These are phyloP conservation scores for Lachnellula suecica DNA, from an alignment of 2,329 filamentous ascomycete genomes.

Conservation along the genomic window DNA sequence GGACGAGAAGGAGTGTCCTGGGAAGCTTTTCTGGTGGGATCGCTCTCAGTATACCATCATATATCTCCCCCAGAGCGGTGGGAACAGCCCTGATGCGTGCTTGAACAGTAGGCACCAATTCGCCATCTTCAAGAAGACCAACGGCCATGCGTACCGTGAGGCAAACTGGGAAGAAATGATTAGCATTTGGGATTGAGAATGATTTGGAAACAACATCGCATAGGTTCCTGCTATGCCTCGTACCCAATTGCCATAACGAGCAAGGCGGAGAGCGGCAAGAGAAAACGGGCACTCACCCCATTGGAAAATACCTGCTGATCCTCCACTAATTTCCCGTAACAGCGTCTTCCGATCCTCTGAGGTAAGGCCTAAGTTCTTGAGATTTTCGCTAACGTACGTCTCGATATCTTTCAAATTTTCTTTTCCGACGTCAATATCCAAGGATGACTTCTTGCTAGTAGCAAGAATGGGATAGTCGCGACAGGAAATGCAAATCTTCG, in stretches of 20 bases:
- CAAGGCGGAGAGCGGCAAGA: too few species aligned
- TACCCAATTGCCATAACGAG: too few species aligned
- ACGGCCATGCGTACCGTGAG: not conserved
- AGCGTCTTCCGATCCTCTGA: too few species aligned
- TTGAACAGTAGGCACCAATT: not conserved
- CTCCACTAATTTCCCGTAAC: not conserved
- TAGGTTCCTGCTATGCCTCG: too few species aligned
- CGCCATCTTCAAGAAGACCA: not conserved
- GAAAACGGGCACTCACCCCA: too few species aligned
- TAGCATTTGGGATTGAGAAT: too few species aligned
- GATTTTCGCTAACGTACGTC: not conserved
- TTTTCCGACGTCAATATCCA: too few species aligned
- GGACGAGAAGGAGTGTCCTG: not conserved
- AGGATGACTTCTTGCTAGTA: too few species aligned
- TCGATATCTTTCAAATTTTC: too few species aligned
- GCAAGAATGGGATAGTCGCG: too few species aligned
- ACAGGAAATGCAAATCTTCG: too few species aligned
- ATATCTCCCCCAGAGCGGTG: not conserved
- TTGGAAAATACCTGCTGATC: not conserved
- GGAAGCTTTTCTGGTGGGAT: not conserved
- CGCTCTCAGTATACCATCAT: not conserved
- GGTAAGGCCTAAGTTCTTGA: not conserved
- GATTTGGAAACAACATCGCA: too few species aligned
- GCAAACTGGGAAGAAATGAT: not conserved
- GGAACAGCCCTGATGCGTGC: not conserved